Evolutionary conservation across 495 filamentous ascomycete genomes (phyloP).

Genomic region (Chlorociboria aeruginascens): DNA sequence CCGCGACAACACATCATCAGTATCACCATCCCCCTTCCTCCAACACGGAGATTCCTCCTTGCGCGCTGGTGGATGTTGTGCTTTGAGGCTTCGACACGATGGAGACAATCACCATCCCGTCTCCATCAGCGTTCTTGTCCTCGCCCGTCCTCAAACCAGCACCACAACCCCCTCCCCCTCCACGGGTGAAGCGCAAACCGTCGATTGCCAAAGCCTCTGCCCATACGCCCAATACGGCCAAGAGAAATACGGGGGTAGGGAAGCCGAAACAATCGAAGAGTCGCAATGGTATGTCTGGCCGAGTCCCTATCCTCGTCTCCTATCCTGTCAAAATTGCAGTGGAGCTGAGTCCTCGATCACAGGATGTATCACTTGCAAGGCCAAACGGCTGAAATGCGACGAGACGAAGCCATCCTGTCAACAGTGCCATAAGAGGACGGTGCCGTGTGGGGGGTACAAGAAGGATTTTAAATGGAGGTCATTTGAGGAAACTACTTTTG

Average conservation of each 20-base stretch:
- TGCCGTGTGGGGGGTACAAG: conserved; percentile 66
- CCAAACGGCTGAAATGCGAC: conserved; percentile 72
- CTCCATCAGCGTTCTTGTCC: conserved; percentile 47
- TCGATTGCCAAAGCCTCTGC: conserved; percentile 2
- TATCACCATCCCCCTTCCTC: background rate
- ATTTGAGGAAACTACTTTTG: conserved; percentile 56
- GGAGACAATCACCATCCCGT: conserved; percentile 53
- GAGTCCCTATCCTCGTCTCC: conserved; percentile 6
- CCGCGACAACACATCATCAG: conserved; percentile 4
- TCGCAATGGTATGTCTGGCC: conserved; percentile 52
- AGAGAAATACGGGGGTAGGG: conserved; percentile 23
- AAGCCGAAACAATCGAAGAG: conserved; percentile 77
- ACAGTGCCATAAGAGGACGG: conserved; percentile 59
- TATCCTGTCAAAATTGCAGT: conserved; percentile 12
- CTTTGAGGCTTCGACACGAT: conserved; percentile 23
- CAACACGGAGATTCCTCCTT: background rate
- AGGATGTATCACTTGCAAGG: conserved; percentile 77
- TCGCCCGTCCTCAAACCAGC: conserved; percentile 25
- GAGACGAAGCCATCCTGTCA: conserved; percentile 66
- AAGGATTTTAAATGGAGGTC: conserved; percentile 79
- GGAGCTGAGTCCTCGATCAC: conserved; percentile 8
- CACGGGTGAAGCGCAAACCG: conserved; percentile 19
- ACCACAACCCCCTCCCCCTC: conserved; percentile 23
- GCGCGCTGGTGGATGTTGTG: conserved; percentile 6
- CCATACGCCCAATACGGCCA: conserved; percentile 18